Percentiles rank a stretch among this genome's conserved stretches.
Conservation (phyloP, 352 stramenopile species). For the Globisporangium recalcitrans region DNA sequence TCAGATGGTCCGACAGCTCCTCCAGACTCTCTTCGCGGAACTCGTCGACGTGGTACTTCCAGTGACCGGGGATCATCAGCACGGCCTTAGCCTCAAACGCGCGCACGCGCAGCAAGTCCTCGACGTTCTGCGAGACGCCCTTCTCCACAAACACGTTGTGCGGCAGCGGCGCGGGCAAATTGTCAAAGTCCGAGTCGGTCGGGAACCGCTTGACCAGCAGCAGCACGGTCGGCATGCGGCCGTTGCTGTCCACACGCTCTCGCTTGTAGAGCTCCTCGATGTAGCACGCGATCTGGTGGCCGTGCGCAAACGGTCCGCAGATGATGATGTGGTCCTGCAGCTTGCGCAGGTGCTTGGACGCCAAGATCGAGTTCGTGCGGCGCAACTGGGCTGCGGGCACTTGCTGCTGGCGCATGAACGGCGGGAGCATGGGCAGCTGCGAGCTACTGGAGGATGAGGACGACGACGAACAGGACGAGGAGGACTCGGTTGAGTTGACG, state of each 20-base stretch:
- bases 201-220: constrained; percentile 41
- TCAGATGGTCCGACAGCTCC: constrained; percentile 36
- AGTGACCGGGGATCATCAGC: constrained; percentile 46
- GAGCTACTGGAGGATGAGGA: neutral
- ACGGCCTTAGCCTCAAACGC: constrained; percentile 35
- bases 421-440: constrained; percentile 8
- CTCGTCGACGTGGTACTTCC: constrained; percentile 39
- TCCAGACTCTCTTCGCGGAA: constrained; percentile 27
- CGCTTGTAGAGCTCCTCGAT: constrained; percentile 35
- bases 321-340: constrained; percentile 42
- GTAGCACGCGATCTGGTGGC: constrained; percentile 35
- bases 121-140: constrained; percentile 41
- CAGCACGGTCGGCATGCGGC: constrained; percentile 21
- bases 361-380: constrained; percentile 21
- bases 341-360: constrained; percentile 10
- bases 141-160: constrained; percentile 40
- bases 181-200: constrained; percentile 27
- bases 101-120: constrained; percentile 46
- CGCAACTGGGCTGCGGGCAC: constrained; percentile 1
- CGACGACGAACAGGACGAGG: neutral
- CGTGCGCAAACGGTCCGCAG: constrained; percentile 35
- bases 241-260: constrained; percentile 13
- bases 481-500: constrained; percentile 11
- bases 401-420: constrained; percentile 5
- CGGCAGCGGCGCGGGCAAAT: constrained; percentile 24